Evolutionary conservation across 345 rosid species (phyloP).

Genomic region (thale cress (Arabidopsis thaliana)): DNA sequence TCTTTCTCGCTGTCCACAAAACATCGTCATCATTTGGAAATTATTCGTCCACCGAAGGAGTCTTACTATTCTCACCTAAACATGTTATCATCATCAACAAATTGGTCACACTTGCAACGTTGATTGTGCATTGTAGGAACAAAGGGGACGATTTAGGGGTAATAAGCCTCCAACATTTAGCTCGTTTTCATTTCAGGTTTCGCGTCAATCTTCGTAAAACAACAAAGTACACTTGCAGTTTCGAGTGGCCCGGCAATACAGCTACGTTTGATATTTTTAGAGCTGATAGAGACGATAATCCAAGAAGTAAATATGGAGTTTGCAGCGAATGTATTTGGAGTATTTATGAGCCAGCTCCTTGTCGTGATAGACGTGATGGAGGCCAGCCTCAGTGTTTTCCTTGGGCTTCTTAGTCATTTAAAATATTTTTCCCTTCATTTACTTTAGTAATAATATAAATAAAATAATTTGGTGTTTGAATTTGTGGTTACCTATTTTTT

Average conservation of each 20-base stretch:
- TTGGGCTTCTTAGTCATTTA: neutral
- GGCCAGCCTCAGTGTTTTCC: conserved; percentile 5
- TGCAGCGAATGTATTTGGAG: conserved; percentile 16
- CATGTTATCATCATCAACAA: conserved; percentile 23
- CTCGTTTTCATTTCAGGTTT: conserved; percentile 21
- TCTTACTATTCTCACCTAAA: conserved; percentile 25
- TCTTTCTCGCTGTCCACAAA: neutral
- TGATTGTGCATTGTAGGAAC: conserved; percentile 19
- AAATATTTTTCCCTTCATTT: neutral
- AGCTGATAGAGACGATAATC: conserved; percentile 15
- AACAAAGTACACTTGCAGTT: neutral
- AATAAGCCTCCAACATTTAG: neutral
- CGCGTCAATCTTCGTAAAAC: conserved; percentile 10
- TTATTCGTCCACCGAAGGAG: conserved; percentile 1
- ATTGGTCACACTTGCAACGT: neutral
- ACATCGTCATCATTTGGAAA: neutral
- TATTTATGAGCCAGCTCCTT: neutral
- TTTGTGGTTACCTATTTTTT: neutral
- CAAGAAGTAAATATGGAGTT: neutral
- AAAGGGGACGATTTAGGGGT: conserved; percentile 8
- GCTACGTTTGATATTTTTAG: conserved; percentile 5
- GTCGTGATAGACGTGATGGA: conserved; percentile 21
- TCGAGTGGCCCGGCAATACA: conserved; percentile 1
- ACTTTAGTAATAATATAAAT: neutral
- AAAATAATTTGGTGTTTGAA: neutral